Conservation (phyloP, 805 yeast genomes). For the Barnettozyma vustinii region DNA sequence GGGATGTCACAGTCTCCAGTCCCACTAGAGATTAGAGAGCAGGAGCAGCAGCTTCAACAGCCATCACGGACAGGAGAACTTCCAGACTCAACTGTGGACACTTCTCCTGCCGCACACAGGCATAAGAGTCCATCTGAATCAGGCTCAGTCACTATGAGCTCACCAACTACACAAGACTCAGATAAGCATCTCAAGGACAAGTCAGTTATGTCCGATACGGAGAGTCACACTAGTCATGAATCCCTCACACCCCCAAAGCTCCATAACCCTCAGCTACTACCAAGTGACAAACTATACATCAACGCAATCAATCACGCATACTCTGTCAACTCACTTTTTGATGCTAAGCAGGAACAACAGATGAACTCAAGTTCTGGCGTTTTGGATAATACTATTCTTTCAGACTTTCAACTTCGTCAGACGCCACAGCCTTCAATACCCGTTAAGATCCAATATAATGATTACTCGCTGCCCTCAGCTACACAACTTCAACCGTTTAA, state of each 20-base stretch:
- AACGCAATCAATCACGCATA: not conserved
- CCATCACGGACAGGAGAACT: not conserved
- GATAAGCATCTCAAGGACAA: slow-evolving; percentile 16
- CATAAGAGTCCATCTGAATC: slow-evolving; percentile 1
- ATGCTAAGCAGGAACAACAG: slow-evolving; percentile 1
- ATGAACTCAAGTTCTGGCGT: not conserved
- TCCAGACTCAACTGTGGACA: not conserved
- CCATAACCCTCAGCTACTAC: slow-evolving; percentile 22
- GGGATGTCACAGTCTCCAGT: slow-evolving; percentile 2
- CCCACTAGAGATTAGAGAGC: not conserved
- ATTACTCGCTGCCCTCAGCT: slow-evolving; percentile 10
- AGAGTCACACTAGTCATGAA: slow-evolving; percentile 21
- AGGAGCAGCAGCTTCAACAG: not conserved
- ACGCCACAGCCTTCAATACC: slow-evolving; percentile 17
- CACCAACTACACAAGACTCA: slow-evolving; percentile 11
- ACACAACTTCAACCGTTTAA: slow-evolving; percentile 11
- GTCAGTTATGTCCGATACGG: slow-evolving; percentile 22
- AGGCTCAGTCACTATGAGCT: slow-evolving; percentile 1
- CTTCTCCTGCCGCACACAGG: not conserved
- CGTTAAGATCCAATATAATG: slow-evolving; percentile 12
- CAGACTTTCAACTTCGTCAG: slow-evolving; percentile 20
- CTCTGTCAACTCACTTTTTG: slow-evolving; percentile 3
- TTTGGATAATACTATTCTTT: slow-evolving; percentile 18
- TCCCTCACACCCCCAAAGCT: slow-evolving; percentile 26
- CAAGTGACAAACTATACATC: slow-evolving; percentile 7